A percentile compares a stretch with the other conserved stretches of the same genome.
These are phyloP conservation scores for Talaromyces sp. DNA, from an alignment of 2,329 filamentous ascomycete genomes.

Conservation along the genomic window DNA sequence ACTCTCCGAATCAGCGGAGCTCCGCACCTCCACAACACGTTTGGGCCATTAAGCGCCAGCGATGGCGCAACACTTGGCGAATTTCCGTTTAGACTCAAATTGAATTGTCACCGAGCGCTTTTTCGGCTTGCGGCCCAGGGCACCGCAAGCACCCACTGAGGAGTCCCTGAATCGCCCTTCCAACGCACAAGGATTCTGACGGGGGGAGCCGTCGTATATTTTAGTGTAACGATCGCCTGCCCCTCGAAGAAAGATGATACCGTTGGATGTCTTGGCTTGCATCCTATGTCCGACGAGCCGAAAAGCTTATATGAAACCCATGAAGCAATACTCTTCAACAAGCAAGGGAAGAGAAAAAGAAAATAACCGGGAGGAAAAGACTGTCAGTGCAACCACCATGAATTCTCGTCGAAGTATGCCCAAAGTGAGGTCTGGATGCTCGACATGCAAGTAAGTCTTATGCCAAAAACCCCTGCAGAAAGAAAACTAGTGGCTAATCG, in stretches of 20 bases:
- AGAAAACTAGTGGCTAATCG: neutral
- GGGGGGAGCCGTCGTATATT: neutral
- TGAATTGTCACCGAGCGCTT: neutral
- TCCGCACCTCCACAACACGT: neutral
- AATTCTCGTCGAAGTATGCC: neutral
- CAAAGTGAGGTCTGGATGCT: neutral
- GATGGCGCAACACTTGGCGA: neutral
- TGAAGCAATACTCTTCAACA: neutral
- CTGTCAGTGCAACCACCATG: neutral
- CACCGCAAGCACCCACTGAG: neutral
- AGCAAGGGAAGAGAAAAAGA: neutral
- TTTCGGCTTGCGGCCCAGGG: neutral
- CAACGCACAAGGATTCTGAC: neutral
- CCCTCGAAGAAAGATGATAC: neutral
- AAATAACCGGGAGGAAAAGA: neutral
- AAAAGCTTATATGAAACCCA: neutral
- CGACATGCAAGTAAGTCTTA: neutral
- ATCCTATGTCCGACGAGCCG: neutral
- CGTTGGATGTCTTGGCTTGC: neutral
- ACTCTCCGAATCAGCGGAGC: neutral
- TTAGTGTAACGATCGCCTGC: neutral
- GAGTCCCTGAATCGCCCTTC: neutral
- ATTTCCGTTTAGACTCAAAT: neutral
- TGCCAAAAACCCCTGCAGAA: neutral
- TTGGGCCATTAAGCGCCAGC: neutral